Base-by-base conservation (phyloP, 129 eudicot species). In the Mikania micrantha region DNA sequence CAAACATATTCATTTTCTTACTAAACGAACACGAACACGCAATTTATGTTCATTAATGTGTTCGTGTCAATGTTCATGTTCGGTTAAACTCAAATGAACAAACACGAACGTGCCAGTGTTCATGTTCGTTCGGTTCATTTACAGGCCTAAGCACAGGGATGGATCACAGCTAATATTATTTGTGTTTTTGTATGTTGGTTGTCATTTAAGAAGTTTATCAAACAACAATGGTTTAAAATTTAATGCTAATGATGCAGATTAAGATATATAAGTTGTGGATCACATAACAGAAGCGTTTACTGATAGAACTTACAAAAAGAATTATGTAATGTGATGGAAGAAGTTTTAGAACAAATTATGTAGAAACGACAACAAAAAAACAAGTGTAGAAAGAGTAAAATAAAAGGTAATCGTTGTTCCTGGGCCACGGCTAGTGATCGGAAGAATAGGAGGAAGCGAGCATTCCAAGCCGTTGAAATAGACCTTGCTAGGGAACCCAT, bases 391-490 rank as follows among this genome's bases (percentile, higher is more conserved):
- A 45, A 74, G 22, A 64, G 61, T 11, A 19, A 60, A 70, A 62
- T 53, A 66, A n/a, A 67, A 39, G 54, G 65, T 11, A 39, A 57
- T 42, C 1, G 58, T 24, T 7, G 34, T 68, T 19, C 64, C 49
- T 36, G 42, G 21, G 21, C 78, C 83, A 19, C 32, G 70, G 75
- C 77, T 75, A 50, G 63, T 58, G 42, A 75, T 67, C 42, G 94
- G 94, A 69, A 83, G 80, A 27, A 73, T 34, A 4, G 78, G 35
- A 8, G 94, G 94, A 65, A 83, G 72, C 25, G 81, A 70, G 44
- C 89, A 86, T 42, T 86, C 93, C 40, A 67, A 79, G 0, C 93
- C 93, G 44, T 86, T 86, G 66, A 86, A 86, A 71, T 83, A 86
- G 17, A 83, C 84, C 72, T 80, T 86, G 22, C 34, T 75, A 0